Evolutionary conservation across 768 basidiomycete genomes (phyloP).

Genomic region (Myochromella boudieri): DNA sequence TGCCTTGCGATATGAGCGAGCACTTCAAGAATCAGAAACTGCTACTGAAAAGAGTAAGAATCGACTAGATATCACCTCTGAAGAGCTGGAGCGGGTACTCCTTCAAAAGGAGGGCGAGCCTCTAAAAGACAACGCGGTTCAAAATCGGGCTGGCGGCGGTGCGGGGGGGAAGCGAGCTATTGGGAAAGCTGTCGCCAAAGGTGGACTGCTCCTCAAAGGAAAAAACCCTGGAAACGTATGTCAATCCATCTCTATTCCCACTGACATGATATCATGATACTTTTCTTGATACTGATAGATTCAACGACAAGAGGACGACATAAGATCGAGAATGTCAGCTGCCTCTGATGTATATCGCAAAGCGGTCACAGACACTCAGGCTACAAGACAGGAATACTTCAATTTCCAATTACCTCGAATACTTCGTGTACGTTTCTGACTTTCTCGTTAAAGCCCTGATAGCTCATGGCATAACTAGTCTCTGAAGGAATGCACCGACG

Average conservation of each 20-base stretch:
- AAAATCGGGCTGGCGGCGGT: conserved; percentile 58
- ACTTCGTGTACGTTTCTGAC: conserved; percentile 65
- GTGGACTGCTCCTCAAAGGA: conserved; percentile 85
- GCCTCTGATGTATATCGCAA: conserved; percentile 90
- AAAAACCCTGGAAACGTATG: conserved; percentile 87
- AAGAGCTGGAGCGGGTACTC: conserved; percentile 90
- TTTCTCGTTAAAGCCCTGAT: not conserved
- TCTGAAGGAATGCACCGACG: conserved; percentile 93
- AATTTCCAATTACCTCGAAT: conserved; percentile 96
- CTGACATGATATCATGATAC: conserved; percentile 2
- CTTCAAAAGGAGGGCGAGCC: conserved; percentile 96
- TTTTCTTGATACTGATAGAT: conserved; percentile 45
- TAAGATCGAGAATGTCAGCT: conserved; percentile 78
- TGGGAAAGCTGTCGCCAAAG: conserved; percentile 90
- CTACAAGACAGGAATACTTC: conserved; percentile 95
- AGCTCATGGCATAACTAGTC: conserved; percentile 42
- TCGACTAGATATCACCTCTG: conserved; percentile 85
- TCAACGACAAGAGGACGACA: conserved; percentile 93
- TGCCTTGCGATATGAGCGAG: conserved; percentile 83
- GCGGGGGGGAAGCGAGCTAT: conserved; percentile 77
- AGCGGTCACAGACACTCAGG: conserved; percentile 85
- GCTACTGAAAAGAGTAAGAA: conserved; percentile 86
- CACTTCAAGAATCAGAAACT: conserved; percentile 83
- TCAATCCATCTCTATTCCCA: conserved; percentile 3
- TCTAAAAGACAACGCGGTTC: conserved; percentile 75